These are phyloP conservation scores for Arthrobotrys musiformis DNA, from an alignment of 2,329 filamentous ascomycete genomes.

Conservation along the genomic window DNA sequence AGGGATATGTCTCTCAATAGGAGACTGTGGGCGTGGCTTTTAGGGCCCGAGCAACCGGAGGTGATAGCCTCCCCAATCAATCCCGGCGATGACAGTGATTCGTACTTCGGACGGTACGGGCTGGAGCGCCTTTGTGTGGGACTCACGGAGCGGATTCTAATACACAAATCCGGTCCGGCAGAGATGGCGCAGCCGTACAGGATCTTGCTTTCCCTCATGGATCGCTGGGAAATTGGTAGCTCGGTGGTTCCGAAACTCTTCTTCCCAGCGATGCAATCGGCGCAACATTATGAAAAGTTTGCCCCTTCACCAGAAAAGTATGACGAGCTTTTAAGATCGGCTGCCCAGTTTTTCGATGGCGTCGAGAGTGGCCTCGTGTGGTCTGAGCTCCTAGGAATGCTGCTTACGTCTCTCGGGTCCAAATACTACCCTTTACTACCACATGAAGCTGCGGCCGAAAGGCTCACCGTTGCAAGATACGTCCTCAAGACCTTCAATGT, in stretches of 20 bases:
- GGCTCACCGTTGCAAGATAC: slow-evolving; percentile 71
- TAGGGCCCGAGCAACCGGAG: slow-evolving; percentile 74
- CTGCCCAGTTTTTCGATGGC: slow-evolving; percentile 95
- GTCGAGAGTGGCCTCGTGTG: slow-evolving; percentile 96
- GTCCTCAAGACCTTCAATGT: slow-evolving; percentile 90
- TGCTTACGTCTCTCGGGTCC: slow-evolving; percentile 67
- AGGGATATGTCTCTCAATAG: slow-evolving; percentile 97
- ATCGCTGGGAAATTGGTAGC: slow-evolving; percentile 95
- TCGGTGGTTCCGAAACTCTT: slow-evolving; percentile 89
- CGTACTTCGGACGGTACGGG: slow-evolving; percentile 85
- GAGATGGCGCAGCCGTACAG: slow-evolving; percentile 87
- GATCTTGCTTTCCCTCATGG: slow-evolving; percentile 94
- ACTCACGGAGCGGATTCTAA: slow-evolving; percentile 79
- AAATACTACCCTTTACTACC: slow-evolving; percentile 66
- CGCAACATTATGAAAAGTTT: slow-evolving; percentile 76
- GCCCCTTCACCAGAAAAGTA: slow-evolving; percentile 77
- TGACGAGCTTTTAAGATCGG: slow-evolving; percentile 87
- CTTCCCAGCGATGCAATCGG: slow-evolving; percentile 82
- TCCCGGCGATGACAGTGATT: slow-evolving; percentile 67
- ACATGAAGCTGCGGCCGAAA: slow-evolving; percentile 64
- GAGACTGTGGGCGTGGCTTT: slow-evolving; percentile 93
- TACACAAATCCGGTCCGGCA: slow-evolving; percentile 67
- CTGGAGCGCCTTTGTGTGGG: slow-evolving; percentile 78
- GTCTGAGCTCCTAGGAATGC: slow-evolving; percentile 77
- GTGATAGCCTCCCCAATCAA: slow-evolving; percentile 59